These are phyloP conservation scores for Exserohilum turcica DNA, from an alignment of 2,329 filamentous ascomycete species.

Conservation along the genomic window DNA sequence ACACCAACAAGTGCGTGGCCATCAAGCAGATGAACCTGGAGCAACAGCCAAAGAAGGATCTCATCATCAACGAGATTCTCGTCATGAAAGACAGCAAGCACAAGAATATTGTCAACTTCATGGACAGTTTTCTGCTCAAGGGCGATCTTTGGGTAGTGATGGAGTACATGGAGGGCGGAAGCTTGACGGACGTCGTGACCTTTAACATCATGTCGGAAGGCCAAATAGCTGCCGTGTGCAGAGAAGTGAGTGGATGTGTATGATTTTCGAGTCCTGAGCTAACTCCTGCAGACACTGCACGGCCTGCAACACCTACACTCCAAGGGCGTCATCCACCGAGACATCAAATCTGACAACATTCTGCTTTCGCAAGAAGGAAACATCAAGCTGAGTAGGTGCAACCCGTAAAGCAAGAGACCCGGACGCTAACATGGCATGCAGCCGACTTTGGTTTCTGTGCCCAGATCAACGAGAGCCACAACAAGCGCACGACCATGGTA, in stretches of 20 bases:
- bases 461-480: constrained; percentile 95
- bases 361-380: constrained; percentile 90
- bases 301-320: constrained; percentile 95
- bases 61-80: constrained; percentile 98
- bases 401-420: neutral
- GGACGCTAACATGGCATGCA: constrained; percentile 47
- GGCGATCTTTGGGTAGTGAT: constrained; percentile 98
- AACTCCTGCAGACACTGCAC: constrained; percentile 68
- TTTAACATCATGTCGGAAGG: constrained; percentile 99
- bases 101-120: constrained; percentile 98
- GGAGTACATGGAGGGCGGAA: constrained; percentile 99
- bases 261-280: constrained; percentile 8
- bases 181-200: constrained; percentile 95
- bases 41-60: constrained; percentile 97
- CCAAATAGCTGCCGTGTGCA: constrained; percentile 93
- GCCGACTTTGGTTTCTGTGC: constrained; percentile 99
- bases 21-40: constrained; percentile 99
- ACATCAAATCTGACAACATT: constrained; percentile 99
- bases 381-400: constrained; percentile 87
- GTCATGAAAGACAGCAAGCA: constrained; percentile 99
- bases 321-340: constrained; percentile 96
- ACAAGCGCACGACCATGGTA: constrained; percentile 98
- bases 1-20: constrained; percentile 84
- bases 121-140: constrained; percentile 89
- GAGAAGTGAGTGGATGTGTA: constrained; percentile 65